phyloP scores from a whole-genome alignment of 2,329 filamentous ascomycete species.

The Trichoderma atroviride region DNA sequence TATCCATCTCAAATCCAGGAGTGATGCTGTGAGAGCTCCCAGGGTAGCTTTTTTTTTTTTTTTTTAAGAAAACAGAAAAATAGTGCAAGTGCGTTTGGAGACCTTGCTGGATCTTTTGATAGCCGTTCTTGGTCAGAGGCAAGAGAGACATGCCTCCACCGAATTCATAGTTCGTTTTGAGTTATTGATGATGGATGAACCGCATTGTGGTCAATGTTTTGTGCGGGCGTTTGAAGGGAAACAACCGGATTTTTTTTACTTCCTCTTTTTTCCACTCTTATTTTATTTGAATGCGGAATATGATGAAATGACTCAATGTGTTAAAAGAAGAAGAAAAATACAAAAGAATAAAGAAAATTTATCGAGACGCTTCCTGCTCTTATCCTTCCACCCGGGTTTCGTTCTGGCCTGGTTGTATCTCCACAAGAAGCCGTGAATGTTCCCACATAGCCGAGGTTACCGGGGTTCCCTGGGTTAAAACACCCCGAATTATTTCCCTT shows the following conservation, averaged over 20 bases:
- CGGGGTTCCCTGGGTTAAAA: neutral
- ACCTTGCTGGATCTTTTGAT: neutral
- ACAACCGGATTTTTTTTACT: neutral
- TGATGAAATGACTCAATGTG: constrained; percentile 23
- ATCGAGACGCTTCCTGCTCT: neutral
- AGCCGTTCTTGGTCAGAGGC: neutral
- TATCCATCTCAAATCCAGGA: neutral
- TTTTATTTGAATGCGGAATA: constrained; percentile 25
- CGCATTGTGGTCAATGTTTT: constrained; percentile 12
- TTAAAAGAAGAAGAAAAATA: constrained; percentile 5
- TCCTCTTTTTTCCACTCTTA: neutral
- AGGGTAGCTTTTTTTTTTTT: too few species aligned
- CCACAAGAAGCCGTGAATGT: constrained; percentile 23
- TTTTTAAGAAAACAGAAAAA: neutral
- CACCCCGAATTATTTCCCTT: neutral
- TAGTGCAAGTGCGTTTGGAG: constrained; percentile 1
- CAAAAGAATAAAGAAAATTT: neutral
- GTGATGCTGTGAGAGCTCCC: neutral
- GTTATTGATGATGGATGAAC: constrained; percentile 20
- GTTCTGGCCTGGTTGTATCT: constrained; percentile 16
- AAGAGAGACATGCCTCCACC: neutral
- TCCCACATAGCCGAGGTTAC: constrained; percentile 29
- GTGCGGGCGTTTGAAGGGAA: constrained; percentile 23
- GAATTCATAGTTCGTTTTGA: constrained; percentile 3
- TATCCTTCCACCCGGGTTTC: constrained; percentile 18